Base-by-base conservation (phyloP, 2,329 filamentous ascomycete species). In the Epichloe amarillans region DNA sequence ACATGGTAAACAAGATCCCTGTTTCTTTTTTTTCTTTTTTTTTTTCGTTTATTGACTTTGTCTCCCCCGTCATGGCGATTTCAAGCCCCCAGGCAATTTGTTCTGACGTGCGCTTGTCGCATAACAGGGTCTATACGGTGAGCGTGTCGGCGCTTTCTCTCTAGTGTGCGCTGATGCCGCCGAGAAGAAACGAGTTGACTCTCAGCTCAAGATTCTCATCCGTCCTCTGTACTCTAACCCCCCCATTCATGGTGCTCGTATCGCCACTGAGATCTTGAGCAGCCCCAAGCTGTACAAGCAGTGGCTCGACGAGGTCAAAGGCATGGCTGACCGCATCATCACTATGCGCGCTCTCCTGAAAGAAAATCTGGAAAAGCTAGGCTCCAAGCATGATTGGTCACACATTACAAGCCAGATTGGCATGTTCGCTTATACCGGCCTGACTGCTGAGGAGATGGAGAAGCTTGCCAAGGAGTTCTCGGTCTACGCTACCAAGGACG, bases 391-490 rank as follows among this genome's bases (percentile, higher is more conserved):
- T 72, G 88, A 97, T 76, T 98, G 93, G 93, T 87, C 84, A 69
- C 93, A 98, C 78, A 98, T 98, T 72, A 97, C 93, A 60, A 90
- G 79, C 72, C 88, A 95, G 80, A 98, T 98, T 64, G 93, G 93
- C 74, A 98, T 98, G 93, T 98, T 98, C 66, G 91, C 93, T 61
- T 98, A 95, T 79, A 98, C 93, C 49, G 93, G 93, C 55, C 75
- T 98, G 63, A 91, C 77, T 61, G 75, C 90, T 50, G 84, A 91
- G 72, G 86, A 96, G 75, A 96, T 97, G 88, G 86, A 91, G 51
- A 75, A 74, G 63, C 77, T 98, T 55, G 88, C 90, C 59, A 89
- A 94, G 76, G 88, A 97, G 76, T 88, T 93, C 79, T 95, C 88
- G 54, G 91, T 98, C 62, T 98, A 98, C 68, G 91, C 90, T 58